Conservation (phyloP, 2,329 filamentous ascomycete genomes). For the Claviceps fusiformis region DNA sequence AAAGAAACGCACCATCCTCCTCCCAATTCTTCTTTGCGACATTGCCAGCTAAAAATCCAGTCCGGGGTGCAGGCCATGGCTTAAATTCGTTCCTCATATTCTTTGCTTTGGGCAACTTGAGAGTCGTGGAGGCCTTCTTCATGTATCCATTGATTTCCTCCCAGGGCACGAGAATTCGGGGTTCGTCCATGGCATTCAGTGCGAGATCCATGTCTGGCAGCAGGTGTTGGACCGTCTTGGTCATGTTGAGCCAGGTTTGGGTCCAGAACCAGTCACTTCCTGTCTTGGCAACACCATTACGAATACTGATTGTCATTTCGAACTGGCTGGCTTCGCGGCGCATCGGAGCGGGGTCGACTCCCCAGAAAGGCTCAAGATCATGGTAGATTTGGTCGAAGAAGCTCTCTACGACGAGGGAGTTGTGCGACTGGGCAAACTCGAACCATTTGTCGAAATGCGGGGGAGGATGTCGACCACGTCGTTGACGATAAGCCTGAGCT, state of each 20-base stretch:
- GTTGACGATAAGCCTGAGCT: constrained; percentile 42
- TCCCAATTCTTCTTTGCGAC: constrained; percentile 35
- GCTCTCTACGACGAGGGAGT: constrained; percentile 45
- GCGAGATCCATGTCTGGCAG: constrained; percentile 56
- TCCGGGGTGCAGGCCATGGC: constrained; percentile 24
- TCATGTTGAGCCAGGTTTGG: constrained; percentile 40
- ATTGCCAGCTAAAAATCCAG: constrained; percentile 20
- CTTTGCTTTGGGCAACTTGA: constrained; percentile 28
- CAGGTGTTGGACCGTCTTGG: constrained; percentile 36
- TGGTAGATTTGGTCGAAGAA: constrained; percentile 53
- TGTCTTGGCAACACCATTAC: constrained; percentile 36
- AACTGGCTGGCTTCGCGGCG: constrained; percentile 39
- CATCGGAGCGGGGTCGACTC: constrained; percentile 30
- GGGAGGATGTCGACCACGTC: constrained; percentile 47
- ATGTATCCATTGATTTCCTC: constrained; percentile 45
- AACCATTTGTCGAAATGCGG: constrained; percentile 51
- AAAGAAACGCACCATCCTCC: constrained; percentile 27
- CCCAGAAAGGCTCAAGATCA: constrained; percentile 46
- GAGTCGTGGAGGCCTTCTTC: constrained; percentile 34
- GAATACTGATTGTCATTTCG: constrained; percentile 48
- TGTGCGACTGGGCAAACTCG: constrained; percentile 35
- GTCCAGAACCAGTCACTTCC: constrained; percentile 45
- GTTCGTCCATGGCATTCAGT: constrained; percentile 55
- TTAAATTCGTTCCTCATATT: constrained; percentile 32
- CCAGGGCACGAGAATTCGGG: constrained; percentile 48